Base-by-base conservation (phyloP, 768 basidiomycete species). In the Punctularia strigosozonata region DNA sequence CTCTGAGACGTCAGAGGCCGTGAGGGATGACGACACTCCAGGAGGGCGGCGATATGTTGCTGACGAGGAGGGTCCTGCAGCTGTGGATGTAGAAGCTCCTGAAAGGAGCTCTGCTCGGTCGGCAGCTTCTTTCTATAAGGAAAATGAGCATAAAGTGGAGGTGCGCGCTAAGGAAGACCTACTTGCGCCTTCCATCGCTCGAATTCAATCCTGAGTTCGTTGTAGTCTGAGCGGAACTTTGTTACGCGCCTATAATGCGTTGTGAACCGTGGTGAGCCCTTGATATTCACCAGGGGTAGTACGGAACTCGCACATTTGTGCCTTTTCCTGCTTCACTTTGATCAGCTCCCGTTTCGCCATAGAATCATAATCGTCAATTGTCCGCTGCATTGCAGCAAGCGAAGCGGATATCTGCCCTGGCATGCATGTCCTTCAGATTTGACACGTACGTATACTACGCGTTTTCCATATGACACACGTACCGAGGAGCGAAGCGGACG, bases 401-500 rank as follows among this genome's bases (percentile, higher is more conserved):
- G 89, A 91, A n/a, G 92, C 91, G 23, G 88, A 87, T 60, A 99
- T 90, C 73, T 98, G 94, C 59, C 92, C 92, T 92, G 66, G 58
- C 60, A 50, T 44, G 45, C 43, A 55, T 43, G 49, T 48, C 46
- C 30, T 56, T 14, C 36, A 6, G 20, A 22, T 17, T 13, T 4
- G 17, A 22, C n/a, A 23, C 31, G 15, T n/a, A 37, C 37, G 33
- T 15, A 40, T 24, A 46, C 6, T n/a, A 25, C 13, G 15, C 13
- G 20, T 38, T n/a, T 15, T 13, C 12, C n/a, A n/a, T n/a, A n/a
- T n/a, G n/a, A n/a, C n/a, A n/a, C 18, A 34, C 33, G 19, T 59
- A 92, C 91, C 91, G 66, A 88, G 64, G 24, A 94, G 62, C 14
- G 89, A 77, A 0, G 85, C 72, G 12, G 87, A 86, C 36, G 65